Evolutionary conservation across 176 grass and related monocot genomes (phyloP).

Genomic region (Zoysia pacifica): DNA sequence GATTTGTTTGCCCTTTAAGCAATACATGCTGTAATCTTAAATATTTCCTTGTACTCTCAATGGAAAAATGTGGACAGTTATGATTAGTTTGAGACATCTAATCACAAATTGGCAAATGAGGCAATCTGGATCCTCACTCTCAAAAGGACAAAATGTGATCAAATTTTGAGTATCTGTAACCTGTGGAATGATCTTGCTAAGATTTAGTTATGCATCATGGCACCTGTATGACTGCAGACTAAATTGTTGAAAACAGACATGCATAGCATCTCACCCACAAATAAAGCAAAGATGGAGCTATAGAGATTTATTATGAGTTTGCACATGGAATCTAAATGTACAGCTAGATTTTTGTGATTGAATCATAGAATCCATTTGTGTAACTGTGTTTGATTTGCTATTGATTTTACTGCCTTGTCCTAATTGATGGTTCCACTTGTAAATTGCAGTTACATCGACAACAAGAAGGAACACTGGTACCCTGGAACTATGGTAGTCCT

Average conservation of each 20-base stretch:
- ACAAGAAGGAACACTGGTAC: slow-evolving; percentile 64
- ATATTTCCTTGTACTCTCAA: not conserved
- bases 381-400: not conserved
- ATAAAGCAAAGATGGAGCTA: too few species aligned
- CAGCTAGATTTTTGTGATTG: not conserved
- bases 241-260: not conserved
- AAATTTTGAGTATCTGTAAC: not conserved
- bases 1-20: not conserved
- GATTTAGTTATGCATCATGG: not conserved
- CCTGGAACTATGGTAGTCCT: slow-evolving; percentile 49
- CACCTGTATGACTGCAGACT: not conserved
- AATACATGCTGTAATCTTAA: not conserved
- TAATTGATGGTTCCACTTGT: not conserved
- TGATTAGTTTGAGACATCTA: not conserved
- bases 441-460: slow-evolving; percentile 57
- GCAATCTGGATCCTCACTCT: not conserved
- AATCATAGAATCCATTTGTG: not conserved
- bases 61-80: not conserved
- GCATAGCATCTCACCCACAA: not conserved
- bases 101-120: not conserved
- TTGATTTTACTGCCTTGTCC: not conserved
- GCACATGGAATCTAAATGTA: not conserved
- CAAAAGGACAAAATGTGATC: not conserved
- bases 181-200: not conserved
- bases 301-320: not conserved